These are phyloP conservation scores for Linum tenue DNA, from an alignment of 345 rosid genomes.

Conservation along the genomic window DNA sequence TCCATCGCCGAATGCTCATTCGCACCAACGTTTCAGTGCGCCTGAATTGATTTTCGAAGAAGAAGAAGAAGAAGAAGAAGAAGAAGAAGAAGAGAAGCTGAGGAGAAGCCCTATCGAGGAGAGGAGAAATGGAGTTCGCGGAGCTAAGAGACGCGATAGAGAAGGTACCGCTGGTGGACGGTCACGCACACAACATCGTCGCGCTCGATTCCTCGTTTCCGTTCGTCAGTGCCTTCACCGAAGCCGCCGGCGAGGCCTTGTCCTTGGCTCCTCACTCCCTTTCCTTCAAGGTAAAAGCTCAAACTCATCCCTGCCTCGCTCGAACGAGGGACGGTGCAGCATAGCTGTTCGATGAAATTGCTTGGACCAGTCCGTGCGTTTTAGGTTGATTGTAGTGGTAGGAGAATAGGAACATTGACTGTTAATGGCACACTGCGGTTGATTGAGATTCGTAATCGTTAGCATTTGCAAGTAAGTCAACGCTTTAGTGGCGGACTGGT, in stretches of 20 bases:
- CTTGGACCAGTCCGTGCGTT: not conserved
- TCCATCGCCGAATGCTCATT: too few relatives aligned
- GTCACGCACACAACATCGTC: slow-evolving; percentile 75
- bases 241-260: slow-evolving; percentile 71
- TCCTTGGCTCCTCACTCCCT: slow-evolving; percentile 56
- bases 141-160: slow-evolving; percentile 54
- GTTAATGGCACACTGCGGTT: not conserved
- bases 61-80: not conserved
- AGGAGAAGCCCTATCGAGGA: too few relatives aligned
- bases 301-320: not conserved
- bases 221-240: slow-evolving; percentile 56
- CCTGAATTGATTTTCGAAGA: too few relatives aligned
- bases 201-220: slow-evolving; percentile 62
- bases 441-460: not conserved
- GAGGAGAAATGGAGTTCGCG: slow-evolving; percentile 37
- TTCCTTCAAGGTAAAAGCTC: slow-evolving; percentile 60
- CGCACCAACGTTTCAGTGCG: too few relatives aligned
- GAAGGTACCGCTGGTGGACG: slow-evolving; percentile 52
- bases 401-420: not conserved
- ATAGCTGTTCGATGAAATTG: not conserved
- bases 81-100: not conserved
- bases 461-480: not conserved
- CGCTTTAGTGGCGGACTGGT: not conserved
- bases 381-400: not conserved
- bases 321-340: not conserved